Evolutionary conservation across 169 alveolate genomes (phyloP).

Genomic region (Plasmodium fragile): DNA sequence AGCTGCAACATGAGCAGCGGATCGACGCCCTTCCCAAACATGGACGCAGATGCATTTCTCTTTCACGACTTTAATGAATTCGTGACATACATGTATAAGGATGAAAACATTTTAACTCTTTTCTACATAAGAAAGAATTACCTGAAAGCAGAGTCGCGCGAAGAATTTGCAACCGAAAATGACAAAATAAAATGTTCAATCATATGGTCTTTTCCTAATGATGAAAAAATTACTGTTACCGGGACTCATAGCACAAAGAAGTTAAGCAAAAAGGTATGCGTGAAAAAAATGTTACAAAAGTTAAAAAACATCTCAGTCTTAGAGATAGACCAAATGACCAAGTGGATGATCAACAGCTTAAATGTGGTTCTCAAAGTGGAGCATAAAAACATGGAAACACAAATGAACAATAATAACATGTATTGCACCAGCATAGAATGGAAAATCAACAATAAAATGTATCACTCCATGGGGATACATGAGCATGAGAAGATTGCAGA

Average conservation of each 20-base stretch:
- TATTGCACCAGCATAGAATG: conserved; percentile 64
- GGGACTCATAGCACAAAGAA: conserved; percentile 69
- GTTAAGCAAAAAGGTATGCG: conserved; percentile 75
- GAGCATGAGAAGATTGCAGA: conserved; percentile 69
- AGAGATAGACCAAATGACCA: conserved; percentile 76
- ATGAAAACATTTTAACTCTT: conserved; percentile 71
- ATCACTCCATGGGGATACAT: conserved; percentile 51
- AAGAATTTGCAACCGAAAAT: conserved; percentile 69
- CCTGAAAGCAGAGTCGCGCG: conserved; percentile 67
- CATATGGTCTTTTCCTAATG: conserved; percentile 64
- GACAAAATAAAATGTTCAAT: conserved; percentile 62
- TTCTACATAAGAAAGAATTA: conserved; percentile 69
- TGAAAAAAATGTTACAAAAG: conserved; percentile 62
- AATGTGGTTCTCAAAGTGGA: conserved; percentile 69
- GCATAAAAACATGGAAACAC: conserved; percentile 50
- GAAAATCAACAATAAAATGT: conserved; percentile 67
- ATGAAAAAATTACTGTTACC: conserved; percentile 45
- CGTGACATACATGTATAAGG: conserved; percentile 68
- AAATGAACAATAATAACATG: conserved; percentile 30
- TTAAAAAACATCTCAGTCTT: conserved; percentile 69
- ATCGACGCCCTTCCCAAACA: neutral
- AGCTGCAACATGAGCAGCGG: neutral
- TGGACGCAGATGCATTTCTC: conserved; percentile 60
- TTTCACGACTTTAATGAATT: conserved; percentile 62
- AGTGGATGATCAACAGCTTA: conserved; percentile 72